Percentiles rank a stretch among this genome's conserved stretches.
These are phyloP conservation scores for Teratosphaeria zuluensis DNA, from an alignment of 2,329 filamentous ascomycete species.

Conservation along the genomic window DNA sequence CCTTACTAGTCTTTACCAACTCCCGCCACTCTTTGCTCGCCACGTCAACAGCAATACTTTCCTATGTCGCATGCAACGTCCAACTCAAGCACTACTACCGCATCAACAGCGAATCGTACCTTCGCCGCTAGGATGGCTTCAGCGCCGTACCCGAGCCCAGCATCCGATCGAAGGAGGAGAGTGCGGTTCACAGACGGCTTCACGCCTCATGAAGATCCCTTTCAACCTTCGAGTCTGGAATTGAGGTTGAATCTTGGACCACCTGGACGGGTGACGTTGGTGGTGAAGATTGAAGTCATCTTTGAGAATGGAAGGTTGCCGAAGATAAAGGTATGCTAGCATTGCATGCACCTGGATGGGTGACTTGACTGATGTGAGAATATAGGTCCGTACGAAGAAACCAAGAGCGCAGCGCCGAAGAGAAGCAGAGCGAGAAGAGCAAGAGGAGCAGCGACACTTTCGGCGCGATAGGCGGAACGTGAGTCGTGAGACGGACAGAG, in stretches of 20 bases:
- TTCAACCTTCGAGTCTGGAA: slow-evolving; percentile 15
- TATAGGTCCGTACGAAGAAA: neutral
- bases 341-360: slow-evolving; percentile 3
- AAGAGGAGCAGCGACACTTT: neutral
- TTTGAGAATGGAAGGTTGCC: slow-evolving; percentile 20
- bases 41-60: neutral
- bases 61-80: neutral
- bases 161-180: neutral
- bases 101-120: neutral
- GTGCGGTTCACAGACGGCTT: neutral
- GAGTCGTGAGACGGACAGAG: neutral
- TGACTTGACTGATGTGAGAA: neutral
- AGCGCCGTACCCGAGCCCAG: neutral
- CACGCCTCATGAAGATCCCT: slow-evolving; percentile 10
- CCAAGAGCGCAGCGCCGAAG: neutral
- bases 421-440: neutral
- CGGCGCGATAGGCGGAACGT: neutral
- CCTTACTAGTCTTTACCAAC: neutral
- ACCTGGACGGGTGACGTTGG: slow-evolving; percentile 12
- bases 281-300: slow-evolving; percentile 21
- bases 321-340: slow-evolving; percentile 14
- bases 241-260: slow-evolving; percentile 21
- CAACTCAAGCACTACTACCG: neutral
- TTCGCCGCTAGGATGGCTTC: neutral
- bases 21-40: neutral